Conservation (phyloP, 306 rosid genomes). For the Amphicarpaea edgeworthii region DNA sequence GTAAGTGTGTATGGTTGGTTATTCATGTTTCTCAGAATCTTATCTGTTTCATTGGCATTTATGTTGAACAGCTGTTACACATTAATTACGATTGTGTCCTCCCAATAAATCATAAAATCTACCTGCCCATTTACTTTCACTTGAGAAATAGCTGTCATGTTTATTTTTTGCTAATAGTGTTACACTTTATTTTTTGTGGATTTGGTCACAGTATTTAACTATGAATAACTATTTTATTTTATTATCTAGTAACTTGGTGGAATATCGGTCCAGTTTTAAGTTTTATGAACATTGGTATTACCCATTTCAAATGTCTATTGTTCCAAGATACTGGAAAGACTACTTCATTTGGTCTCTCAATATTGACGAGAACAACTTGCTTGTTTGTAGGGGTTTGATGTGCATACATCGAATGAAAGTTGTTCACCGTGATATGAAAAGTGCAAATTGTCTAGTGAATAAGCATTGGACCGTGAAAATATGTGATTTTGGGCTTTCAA, state of each 20-base stretch:
- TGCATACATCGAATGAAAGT: conserved; percentile 98
- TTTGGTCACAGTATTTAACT: background rate
- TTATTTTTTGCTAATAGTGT: background rate
- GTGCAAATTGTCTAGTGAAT: conserved; percentile 96
- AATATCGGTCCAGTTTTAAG: background rate
- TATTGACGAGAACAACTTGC: conserved; percentile 46
- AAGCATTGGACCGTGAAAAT: conserved; percentile 95
- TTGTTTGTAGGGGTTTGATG: conserved; percentile 87
- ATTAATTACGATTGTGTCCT: conserved; percentile 6
- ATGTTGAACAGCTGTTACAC: conserved; percentile 29
- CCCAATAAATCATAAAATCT: conserved; percentile 26
- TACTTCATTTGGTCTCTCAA: conserved; percentile 35
- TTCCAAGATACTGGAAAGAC: conserved; percentile 31
- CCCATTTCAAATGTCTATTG: conserved; percentile 10
- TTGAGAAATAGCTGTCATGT: conserved; percentile 1
- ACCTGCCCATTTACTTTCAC: conserved; percentile 7
- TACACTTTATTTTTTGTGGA: background rate
- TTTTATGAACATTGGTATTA: conserved; percentile 16
- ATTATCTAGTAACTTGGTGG: background rate
- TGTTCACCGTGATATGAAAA: conserved; percentile 92
- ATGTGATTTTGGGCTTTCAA: conserved; percentile 98
- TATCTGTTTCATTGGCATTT: conserved; percentile 30
- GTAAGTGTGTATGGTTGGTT: conserved; percentile 51
- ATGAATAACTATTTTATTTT: background rate
- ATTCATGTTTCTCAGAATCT: conserved; percentile 28